These are phyloP conservation scores for Aspergillus tubingensis DNA, from an alignment of 2,329 filamentous ascomycete species.

Conservation along the genomic window DNA sequence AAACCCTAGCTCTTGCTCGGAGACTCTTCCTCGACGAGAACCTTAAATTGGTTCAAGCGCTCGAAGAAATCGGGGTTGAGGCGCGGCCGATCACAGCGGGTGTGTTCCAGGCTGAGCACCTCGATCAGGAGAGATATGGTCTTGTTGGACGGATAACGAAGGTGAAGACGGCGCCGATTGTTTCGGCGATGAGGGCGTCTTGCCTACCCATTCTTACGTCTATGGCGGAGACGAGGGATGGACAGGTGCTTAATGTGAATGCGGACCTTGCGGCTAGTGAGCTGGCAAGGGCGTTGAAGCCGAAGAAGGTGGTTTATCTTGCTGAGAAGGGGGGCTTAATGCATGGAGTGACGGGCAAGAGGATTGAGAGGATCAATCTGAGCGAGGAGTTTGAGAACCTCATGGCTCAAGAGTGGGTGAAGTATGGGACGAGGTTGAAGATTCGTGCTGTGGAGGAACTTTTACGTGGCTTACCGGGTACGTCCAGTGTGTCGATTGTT, in stretches of 20 bases:
- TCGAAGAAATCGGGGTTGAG: slow-evolving; percentile 86
- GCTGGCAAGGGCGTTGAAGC: slow-evolving; percentile 82
- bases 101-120: slow-evolving; percentile 88
- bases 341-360: slow-evolving; percentile 85
- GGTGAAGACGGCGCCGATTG: slow-evolving; percentile 86
- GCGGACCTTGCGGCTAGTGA: slow-evolving; percentile 95
- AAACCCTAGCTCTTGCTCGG: slow-evolving; percentile 86
- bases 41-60: slow-evolving; percentile 81
- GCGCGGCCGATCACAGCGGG: slow-evolving; percentile 86
- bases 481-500: slow-evolving; percentile 94
- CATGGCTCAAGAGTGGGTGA: slow-evolving; percentile 92
- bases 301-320: slow-evolving; percentile 96
- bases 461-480: slow-evolving; percentile 82
- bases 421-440: slow-evolving; percentile 91
- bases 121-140: slow-evolving; percentile 95
- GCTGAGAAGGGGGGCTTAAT: slow-evolving; percentile 96
- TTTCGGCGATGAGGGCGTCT: slow-evolving; percentile 85
- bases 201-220: slow-evolving; percentile 93
- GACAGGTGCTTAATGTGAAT: slow-evolving; percentile 94
- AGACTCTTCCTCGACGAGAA: slow-evolving; percentile 96
- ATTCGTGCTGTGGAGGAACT: slow-evolving; percentile 97
- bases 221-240: slow-evolving; percentile 90
- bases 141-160: slow-evolving; percentile 92
- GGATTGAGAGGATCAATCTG: slow-evolving; percentile 95
- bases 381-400: slow-evolving; percentile 93